phyloP scores from a whole-genome alignment of 2,329 filamentous ascomycete species.

The Hymenoscyphus infarciens region DNA sequence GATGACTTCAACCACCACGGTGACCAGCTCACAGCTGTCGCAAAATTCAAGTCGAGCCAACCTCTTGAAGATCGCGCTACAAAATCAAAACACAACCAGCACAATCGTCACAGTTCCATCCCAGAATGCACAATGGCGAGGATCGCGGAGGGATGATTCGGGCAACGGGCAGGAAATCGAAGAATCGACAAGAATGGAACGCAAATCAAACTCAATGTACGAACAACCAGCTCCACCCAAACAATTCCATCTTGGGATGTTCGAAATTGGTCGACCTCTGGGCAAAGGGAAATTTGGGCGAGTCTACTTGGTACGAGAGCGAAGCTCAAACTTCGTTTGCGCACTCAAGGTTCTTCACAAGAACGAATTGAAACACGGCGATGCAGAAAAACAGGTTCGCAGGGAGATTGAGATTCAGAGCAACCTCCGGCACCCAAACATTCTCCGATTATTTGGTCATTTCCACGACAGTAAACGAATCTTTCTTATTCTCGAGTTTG shows the following conservation, averaged over 20 bases:
- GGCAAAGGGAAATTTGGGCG: slow-evolving; percentile 73
- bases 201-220: slow-evolving; percentile 49
- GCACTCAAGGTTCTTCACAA: slow-evolving; percentile 74
- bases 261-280: slow-evolving; percentile 70
- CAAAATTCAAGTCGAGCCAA: slow-evolving; percentile 67
- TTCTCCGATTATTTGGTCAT: slow-evolving; percentile 66
- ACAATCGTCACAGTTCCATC: slow-evolving; percentile 66
- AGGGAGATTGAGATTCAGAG: slow-evolving; percentile 74
- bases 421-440: slow-evolving; percentile 69
- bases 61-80: slow-evolving; percentile 80
- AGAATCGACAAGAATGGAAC: slow-evolving; percentile 49
- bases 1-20: slow-evolving; percentile 30
- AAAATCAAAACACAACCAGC: slow-evolving; percentile 69
- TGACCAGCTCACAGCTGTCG: slow-evolving; percentile 37
- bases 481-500: slow-evolving; percentile 70
- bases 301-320: slow-evolving; percentile 68
- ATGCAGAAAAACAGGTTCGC: slow-evolving; percentile 68
- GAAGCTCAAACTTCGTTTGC: slow-evolving; percentile 65
- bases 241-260: slow-evolving; percentile 72
- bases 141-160: slow-evolving; percentile 44
- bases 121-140: slow-evolving; percentile 55
- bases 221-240: slow-evolving; percentile 56
- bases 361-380: slow-evolving; percentile 62
- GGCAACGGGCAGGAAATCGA: slow-evolving; percentile 42
- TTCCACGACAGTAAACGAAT: slow-evolving; percentile 72